Evolutionary conservation across 768 basidiomycete species (phyloP).

Genomic region (Leucogyrophana mollusca): DNA sequence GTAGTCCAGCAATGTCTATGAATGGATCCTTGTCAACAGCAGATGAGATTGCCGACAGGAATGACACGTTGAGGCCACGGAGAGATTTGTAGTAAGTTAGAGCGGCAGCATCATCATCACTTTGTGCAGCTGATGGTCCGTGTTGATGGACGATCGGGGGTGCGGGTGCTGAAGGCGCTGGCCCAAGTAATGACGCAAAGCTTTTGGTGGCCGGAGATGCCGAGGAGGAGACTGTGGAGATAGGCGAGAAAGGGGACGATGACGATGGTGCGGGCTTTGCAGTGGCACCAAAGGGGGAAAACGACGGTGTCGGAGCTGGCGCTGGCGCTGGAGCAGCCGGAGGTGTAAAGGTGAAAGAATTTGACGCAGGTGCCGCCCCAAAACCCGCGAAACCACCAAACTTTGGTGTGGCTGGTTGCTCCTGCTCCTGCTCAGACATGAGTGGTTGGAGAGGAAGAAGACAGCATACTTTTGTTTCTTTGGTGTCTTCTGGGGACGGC

Average conservation of each 20-base stretch:
- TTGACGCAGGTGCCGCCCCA: slow-evolving; percentile 32
- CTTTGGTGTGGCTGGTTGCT: slow-evolving; percentile 36
- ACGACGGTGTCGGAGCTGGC: slow-evolving; percentile 16
- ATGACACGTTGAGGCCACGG: slow-evolving; percentile 72
- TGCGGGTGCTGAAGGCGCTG: slow-evolving; percentile 4
- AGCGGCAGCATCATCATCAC: slow-evolving; percentile 31
- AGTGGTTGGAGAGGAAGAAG: slow-evolving; percentile 5
- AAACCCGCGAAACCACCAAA: slow-evolving; percentile 56
- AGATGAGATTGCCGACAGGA: slow-evolving; percentile 56
- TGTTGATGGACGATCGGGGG: slow-evolving; percentile 14
- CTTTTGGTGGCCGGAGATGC: slow-evolving; percentile 50
- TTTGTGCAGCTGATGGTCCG: slow-evolving; percentile 14
- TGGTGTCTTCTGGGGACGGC: too few relatives aligned
- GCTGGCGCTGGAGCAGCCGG: slow-evolving; percentile 13
- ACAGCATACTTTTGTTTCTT: slow-evolving; percentile 1
- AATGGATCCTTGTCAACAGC: slow-evolving; percentile 71
- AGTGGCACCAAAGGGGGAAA: slow-evolving; percentile 7
- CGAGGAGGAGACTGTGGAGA: slow-evolving; percentile 28
- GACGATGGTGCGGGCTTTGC: slow-evolving; percentile 12
- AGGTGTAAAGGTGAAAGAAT: slow-evolving; percentile 40
- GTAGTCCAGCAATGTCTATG: slow-evolving; percentile 51
- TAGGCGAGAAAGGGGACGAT: slow-evolving; percentile 11
- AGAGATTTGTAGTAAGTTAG: slow-evolving; percentile 65
- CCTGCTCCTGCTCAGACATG: slow-evolving; percentile 9
- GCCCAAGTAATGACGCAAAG: slow-evolving; percentile 33